Conservation (phyloP, 768 basidiomycete genomes). For the Wakefieldia striispora region DNA sequence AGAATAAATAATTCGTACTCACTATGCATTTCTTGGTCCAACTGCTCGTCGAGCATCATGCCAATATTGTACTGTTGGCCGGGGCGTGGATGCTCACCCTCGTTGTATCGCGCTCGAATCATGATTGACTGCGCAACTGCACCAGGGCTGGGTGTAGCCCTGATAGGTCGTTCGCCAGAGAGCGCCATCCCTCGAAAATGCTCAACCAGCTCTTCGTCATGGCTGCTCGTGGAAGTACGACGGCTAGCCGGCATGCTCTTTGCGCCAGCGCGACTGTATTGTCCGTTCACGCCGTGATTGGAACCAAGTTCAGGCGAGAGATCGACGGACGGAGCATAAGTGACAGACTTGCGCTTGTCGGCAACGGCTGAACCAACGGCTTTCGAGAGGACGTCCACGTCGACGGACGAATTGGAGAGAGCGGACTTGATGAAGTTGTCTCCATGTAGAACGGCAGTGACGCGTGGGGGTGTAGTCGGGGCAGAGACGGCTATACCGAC, state of each 20-base stretch:
- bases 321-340: slow-evolving; percentile 76
- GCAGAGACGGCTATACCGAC: slow-evolving; percentile 77
- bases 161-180: slow-evolving; percentile 56
- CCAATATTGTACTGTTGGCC: slow-evolving; percentile 74
- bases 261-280: slow-evolving; percentile 71
- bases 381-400: slow-evolving; percentile 61
- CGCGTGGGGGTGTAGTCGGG: slow-evolving; percentile 82
- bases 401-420: slow-evolving; percentile 51
- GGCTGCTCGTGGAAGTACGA: slow-evolving; percentile 83
- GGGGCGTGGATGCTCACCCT: slow-evolving; percentile 59
- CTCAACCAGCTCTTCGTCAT: slow-evolving; percentile 77
- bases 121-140: slow-evolving; percentile 54
- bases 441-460: slow-evolving; percentile 67
- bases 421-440: slow-evolving; percentile 45
- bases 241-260: slow-evolving; percentile 94
- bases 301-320: slow-evolving; percentile 65
- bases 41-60: slow-evolving; percentile 89
- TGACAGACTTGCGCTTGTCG: slow-evolving; percentile 86
- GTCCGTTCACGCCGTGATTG: slow-evolving; percentile 43
- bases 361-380: slow-evolving; percentile 64
- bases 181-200: slow-evolving; percentile 74
- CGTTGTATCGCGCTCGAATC: slow-evolving; percentile 50
- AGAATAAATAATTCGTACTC: slow-evolving; percentile 30
- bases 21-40: slow-evolving; percentile 96
- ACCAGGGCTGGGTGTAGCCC: slow-evolving; percentile 54